Percentiles rank a stretch among this genome's conserved stretches.
phyloP scores from a whole-genome alignment of 352 stramenopile genomes.

The Vaucheria bursata region DNA sequence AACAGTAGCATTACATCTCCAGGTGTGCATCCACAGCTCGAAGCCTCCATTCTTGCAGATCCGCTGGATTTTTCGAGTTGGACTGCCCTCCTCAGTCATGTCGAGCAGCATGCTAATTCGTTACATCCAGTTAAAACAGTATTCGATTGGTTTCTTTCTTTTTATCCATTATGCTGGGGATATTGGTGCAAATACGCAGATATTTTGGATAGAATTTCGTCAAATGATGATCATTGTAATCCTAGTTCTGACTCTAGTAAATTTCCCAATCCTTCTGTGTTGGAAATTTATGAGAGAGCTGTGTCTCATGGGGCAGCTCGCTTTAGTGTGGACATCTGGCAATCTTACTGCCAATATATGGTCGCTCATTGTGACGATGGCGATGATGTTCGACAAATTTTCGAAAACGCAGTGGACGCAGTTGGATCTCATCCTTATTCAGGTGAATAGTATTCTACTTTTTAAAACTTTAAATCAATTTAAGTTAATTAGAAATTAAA shows the following conservation, averaged over 20 bases:
- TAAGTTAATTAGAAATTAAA: no score
- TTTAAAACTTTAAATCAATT: no score
- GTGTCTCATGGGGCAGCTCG: background rate
- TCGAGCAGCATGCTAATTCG: background rate
- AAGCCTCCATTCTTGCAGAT: constrained; percentile 18
- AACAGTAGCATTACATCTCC: background rate
- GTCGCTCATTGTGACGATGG: background rate
- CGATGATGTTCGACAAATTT: constrained; percentile 11
- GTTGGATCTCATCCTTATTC: constrained; percentile 28
- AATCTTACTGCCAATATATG: background rate
- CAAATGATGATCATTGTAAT: no score
- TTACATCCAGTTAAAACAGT: background rate
- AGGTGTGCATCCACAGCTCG: background rate
- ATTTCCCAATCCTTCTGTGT: background rate
- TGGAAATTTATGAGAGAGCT: background rate
- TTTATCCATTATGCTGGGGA: constrained; percentile 38
- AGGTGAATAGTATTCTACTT: no score
- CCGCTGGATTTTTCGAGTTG: constrained; percentile 40
- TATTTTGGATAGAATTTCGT: background rate
- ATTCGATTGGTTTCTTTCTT: constrained; percentile 28
- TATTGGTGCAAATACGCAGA: constrained; percentile 28
- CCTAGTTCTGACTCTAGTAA: no score
- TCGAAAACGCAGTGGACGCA: constrained; percentile 18
- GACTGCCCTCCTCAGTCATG: constrained; percentile 12
- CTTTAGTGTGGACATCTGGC: background rate